Evolutionary conservation across 306 rosid genomes (phyloP).

Genomic region (Quercus engelmannii): DNA sequence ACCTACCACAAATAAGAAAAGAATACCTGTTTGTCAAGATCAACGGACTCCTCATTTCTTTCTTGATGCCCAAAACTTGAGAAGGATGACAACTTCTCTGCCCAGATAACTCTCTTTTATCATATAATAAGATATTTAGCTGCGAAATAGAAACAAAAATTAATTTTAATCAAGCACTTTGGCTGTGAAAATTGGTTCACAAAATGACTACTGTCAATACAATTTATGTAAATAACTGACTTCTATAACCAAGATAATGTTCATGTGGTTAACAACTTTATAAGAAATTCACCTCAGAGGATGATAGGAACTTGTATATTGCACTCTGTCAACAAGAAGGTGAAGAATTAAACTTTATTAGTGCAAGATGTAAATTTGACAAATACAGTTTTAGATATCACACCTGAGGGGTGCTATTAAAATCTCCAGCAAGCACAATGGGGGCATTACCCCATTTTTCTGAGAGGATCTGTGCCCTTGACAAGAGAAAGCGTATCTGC

Average conservation of each 20-base stretch:
- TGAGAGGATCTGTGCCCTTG: slow-evolving; percentile 65
- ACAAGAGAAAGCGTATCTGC: slow-evolving; percentile 71
- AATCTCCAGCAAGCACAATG: slow-evolving; percentile 81
- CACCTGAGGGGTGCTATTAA: slow-evolving; percentile 85
- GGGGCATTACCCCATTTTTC: slow-evolving; percentile 79
- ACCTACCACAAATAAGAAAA: neutral
- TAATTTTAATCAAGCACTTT: slow-evolving; percentile 19
- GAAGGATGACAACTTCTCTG: slow-evolving; percentile 73
- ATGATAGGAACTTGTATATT: slow-evolving; percentile 78
- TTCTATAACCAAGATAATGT: slow-evolving; percentile 19
- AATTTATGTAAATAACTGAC: slow-evolving; percentile 8
- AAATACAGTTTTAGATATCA: slow-evolving; percentile 15
- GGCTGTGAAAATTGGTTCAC: slow-evolving; percentile 12
- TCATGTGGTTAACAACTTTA: slow-evolving; percentile 13
- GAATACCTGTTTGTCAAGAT: slow-evolving; percentile 52
- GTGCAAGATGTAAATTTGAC: slow-evolving; percentile 9
- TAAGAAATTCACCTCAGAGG: slow-evolving; percentile 64
- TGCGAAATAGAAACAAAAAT: slow-evolving; percentile 39
- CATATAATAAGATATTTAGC: slow-evolving; percentile 61
- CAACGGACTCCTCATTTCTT: slow-evolving; percentile 35
- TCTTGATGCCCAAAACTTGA: slow-evolving; percentile 57
- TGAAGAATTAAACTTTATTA: slow-evolving; percentile 3
- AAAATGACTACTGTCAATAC: neutral
- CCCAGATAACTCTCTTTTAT: slow-evolving; percentile 76
- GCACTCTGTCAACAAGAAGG: slow-evolving; percentile 66